Base-by-base conservation (phyloP, 2,329 filamentous ascomycete species). In the Myrmaecium sp. region DNA sequence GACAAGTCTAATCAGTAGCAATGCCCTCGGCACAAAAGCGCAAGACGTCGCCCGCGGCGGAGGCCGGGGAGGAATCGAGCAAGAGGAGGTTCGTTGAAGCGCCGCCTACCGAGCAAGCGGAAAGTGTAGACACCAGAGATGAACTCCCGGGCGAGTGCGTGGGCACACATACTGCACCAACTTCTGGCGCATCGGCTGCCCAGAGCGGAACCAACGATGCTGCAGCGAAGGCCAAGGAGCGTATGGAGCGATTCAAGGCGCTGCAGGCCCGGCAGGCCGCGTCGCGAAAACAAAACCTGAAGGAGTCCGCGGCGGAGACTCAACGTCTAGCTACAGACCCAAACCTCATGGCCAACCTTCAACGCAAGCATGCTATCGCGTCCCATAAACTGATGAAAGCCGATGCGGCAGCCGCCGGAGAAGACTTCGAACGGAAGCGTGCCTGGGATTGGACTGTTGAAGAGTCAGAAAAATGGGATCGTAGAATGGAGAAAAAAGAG, bases 381-480 rank as follows among this genome's bases (percentile, higher is more conserved):
- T 74, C 77, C 5, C 82, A 94, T 51, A 98, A 95, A 46, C 69
- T 98, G 0, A 66, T 94, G 22, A 93, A 93, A 58, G 81, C 83
- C 4, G 83, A 94, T 42, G 74, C 83, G 2, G 80, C 84, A 49
- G 81, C 80, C 11, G 62, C 66, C 0, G 83, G 83, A 17, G 82
- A 80, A 29, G 89, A 95, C 51, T 98, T 95, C 46, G 89, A 98
- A 62, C 79, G 89, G 38, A 94, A 95, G 57, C 74, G 89, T 21
- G 89, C 89, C 2, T 98, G 89, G 89, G 89, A 95, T 57, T 98
- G 89, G 80, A 98, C 89, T 1, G 62, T 86, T 5, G 89, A 98
- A 36, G 89, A 98, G 56, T 79, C 73, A 40, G 89, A 94, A 57
- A 71, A 68, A 38, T 98, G 89, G 89, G 89, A 98, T 52, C 76